Conservation (phyloP, 2,329 filamentous ascomycete genomes). For the Colletotrichum sidae region DNA sequence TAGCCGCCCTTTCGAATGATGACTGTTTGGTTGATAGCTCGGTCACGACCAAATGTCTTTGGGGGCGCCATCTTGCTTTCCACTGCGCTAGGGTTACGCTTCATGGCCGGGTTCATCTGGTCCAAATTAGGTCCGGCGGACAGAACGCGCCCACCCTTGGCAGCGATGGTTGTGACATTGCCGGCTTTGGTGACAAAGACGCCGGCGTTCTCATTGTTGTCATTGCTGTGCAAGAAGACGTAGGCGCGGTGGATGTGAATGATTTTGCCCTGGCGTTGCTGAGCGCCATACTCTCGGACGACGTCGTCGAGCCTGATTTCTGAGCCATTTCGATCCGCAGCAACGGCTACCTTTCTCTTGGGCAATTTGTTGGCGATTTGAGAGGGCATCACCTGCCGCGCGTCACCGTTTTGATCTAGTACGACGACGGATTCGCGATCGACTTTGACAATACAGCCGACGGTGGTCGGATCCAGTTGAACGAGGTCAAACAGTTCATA, state of each 20-base stretch:
- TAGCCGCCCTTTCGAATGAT: slow-evolving; percentile 87
- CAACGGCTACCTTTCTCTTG: slow-evolving; percentile 84
- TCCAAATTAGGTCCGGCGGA: slow-evolving; percentile 80
- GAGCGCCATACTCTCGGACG: slow-evolving; percentile 89
- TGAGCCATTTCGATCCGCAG: slow-evolving; percentile 91
- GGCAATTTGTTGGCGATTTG: slow-evolving; percentile 92
- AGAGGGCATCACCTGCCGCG: slow-evolving; percentile 85
- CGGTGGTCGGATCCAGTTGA: slow-evolving; percentile 91
- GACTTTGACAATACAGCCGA: slow-evolving; percentile 93
- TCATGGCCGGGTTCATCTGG: slow-evolving; percentile 92
- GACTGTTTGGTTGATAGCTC: slow-evolving; percentile 90
- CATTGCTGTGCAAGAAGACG: slow-evolving; percentile 88
- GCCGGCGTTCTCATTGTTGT: slow-evolving; percentile 86
- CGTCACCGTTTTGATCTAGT: slow-evolving; percentile 89
- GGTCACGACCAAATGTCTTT: slow-evolving; percentile 81
- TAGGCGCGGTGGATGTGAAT: slow-evolving; percentile 95
- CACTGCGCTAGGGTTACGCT: slow-evolving; percentile 71
- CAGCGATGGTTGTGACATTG: slow-evolving; percentile 91
- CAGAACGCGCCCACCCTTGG: slow-evolving; percentile 85
- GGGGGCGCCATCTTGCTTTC: slow-evolving; percentile 74
- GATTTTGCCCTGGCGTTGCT: slow-evolving; percentile 87
- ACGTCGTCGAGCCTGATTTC: slow-evolving; percentile 94
- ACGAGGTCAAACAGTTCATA: slow-evolving; percentile 94
- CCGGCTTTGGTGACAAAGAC: slow-evolving; percentile 89
- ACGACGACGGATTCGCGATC: slow-evolving; percentile 92